These are phyloP conservation scores for Hypoxylon lienhwacheense DNA, from an alignment of 495 filamentous ascomycete genomes.

Conservation along the genomic window DNA sequence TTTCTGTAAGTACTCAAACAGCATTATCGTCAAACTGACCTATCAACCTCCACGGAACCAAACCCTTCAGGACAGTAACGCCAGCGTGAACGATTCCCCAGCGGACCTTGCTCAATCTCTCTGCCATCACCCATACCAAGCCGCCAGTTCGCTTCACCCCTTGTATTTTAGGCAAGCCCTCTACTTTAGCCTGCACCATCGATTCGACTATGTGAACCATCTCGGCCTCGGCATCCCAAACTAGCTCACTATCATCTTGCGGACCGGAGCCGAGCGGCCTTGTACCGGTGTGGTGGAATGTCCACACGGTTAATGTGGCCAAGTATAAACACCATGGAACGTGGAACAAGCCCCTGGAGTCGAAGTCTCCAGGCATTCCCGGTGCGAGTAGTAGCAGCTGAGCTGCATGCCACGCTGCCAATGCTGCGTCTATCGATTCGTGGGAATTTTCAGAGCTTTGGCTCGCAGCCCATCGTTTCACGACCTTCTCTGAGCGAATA, in stretches of 20 bases:
- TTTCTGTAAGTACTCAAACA: background rate
- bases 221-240: conserved; percentile 47
- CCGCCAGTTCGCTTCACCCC: conserved; percentile 38
- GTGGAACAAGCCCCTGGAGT: conserved; percentile 55
- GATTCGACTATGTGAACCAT: conserved; percentile 43
- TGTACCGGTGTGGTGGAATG: conserved; percentile 44
- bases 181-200: conserved; percentile 34
- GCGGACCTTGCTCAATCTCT: conserved; percentile 54
- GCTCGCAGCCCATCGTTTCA: conserved; percentile 46
- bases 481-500: conserved; percentile 46
- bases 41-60: conserved; percentile 37
- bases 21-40: conserved; percentile 21
- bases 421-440: conserved; percentile 30
- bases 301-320: conserved; percentile 56
- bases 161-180: conserved; percentile 33
- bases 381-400: conserved; percentile 51
- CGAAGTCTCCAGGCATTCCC: conserved; percentile 52
- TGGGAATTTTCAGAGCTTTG: conserved; percentile 1
- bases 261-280: conserved; percentile 11
- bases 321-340: conserved; percentile 62
- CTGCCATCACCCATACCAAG: conserved; percentile 53
- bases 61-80: conserved; percentile 53
- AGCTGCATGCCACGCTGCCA: conserved; percentile 52
- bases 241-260: conserved; percentile 42
- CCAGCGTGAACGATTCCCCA: conserved; percentile 62